phyloP scores from a whole-genome alignment of 2,329 filamentous ascomycete genomes.

The Aspergillus arachidicola region DNA sequence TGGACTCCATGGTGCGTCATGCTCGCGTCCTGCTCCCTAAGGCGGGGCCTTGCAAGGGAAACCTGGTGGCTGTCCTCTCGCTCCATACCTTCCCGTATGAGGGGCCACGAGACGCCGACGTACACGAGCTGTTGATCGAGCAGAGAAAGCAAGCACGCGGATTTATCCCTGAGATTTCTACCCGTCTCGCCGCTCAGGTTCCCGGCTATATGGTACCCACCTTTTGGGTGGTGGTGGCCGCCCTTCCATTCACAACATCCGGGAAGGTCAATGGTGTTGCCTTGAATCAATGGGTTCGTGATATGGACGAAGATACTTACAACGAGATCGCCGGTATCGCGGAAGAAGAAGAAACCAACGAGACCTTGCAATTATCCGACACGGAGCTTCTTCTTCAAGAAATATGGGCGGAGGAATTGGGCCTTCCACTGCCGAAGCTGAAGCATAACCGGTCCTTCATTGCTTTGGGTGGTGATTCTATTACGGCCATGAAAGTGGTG shows the following conservation, averaged over 20 bases:
- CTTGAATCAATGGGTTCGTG: slow-evolving; percentile 1
- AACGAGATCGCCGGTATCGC: background rate
- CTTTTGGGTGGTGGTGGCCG: background rate
- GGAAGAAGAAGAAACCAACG: background rate
- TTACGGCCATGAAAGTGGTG: slow-evolving; percentile 16
- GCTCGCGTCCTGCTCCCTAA: background rate
- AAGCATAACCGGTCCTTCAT: slow-evolving; percentile 48
- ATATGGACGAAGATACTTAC: slow-evolving; percentile 1
- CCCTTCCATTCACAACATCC: slow-evolving; percentile 1
- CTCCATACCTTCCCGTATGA: background rate
- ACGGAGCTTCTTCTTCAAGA: slow-evolving; percentile 9
- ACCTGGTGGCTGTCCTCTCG: background rate
- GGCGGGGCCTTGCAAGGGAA: background rate
- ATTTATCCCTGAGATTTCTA: background rate
- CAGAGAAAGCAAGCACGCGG: background rate
- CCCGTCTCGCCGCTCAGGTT: background rate
- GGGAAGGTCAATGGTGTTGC: slow-evolving; percentile 3
- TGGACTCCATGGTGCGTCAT: background rate
- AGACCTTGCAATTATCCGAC: background rate
- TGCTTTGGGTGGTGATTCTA: slow-evolving; percentile 39
- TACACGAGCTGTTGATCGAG: background rate
- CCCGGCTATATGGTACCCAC: slow-evolving; percentile 8
- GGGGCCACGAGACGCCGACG: background rate
- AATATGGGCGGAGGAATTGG: slow-evolving; percentile 36
- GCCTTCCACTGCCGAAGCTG: slow-evolving; percentile 47